A percentile compares a stretch with the other conserved stretches of the same genome.
phyloP scores from a whole-genome alignment of 2,329 filamentous ascomycete genomes.

The Penicillium sp. region DNA sequence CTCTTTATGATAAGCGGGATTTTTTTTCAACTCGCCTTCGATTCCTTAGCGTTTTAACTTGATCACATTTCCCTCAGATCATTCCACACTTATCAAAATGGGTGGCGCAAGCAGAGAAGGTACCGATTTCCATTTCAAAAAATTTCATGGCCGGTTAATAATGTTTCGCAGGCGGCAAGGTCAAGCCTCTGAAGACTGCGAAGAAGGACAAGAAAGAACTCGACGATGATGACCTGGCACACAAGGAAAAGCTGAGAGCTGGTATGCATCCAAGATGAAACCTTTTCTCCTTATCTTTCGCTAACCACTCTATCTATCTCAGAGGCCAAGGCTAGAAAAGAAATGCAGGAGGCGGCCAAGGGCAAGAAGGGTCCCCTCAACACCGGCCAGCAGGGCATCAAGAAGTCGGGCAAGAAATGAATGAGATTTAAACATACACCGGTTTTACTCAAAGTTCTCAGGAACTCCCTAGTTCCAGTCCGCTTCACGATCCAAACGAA shows the following conservation, averaged over 20 bases:
- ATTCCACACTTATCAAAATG: slow-evolving; percentile 41
- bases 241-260: slow-evolving; percentile 74
- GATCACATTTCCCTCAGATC: slow-evolving; percentile 1
- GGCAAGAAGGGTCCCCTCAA: slow-evolving; percentile 79
- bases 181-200: slow-evolving; percentile 76
- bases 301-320: slow-evolving; percentile 8
- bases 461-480: slow-evolving; percentile 1
- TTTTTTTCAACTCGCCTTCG: neutral
- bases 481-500: slow-evolving; percentile 21
- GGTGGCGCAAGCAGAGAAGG: slow-evolving; percentile 63
- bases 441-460: neutral
- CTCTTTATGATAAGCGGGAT: slow-evolving; percentile 18
- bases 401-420: slow-evolving; percentile 98
- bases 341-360: slow-evolving; percentile 71
- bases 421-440: slow-evolving; percentile 4
- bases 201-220: slow-evolving; percentile 80
- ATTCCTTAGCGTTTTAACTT: neutral
- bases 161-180: slow-evolving; percentile 63
- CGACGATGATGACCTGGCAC: slow-evolving; percentile 81
- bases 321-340: slow-evolving; percentile 83
- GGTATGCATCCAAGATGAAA: slow-evolving; percentile 51
- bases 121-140: slow-evolving; percentile 23
- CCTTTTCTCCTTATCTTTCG: neutral
- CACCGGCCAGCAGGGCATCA: slow-evolving; percentile 80
- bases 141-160: neutral